Conservation (phyloP, 2,329 filamentous ascomycete genomes). For the Aspergillus sp. region DNA sequence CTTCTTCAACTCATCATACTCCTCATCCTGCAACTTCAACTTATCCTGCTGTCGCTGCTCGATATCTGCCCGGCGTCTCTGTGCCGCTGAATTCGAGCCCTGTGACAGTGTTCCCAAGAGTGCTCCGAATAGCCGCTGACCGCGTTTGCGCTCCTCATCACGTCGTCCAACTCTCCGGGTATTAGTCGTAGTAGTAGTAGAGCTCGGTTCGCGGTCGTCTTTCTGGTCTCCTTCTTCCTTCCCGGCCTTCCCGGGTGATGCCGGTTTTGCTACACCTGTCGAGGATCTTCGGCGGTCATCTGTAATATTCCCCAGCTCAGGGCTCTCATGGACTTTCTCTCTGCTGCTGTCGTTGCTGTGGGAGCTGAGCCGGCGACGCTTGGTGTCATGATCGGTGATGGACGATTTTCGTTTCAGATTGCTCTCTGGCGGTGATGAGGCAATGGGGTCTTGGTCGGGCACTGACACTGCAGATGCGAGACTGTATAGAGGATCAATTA, state of each 20-base stretch:
- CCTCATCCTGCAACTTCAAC: conserved; percentile 65
- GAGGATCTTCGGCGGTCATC: conserved; percentile 15
- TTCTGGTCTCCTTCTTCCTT: conserved; percentile 10
- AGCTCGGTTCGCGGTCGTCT: conserved; percentile 10
- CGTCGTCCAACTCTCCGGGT: conserved; percentile 25
- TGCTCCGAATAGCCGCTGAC: conserved; percentile 77
- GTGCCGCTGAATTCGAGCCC: conserved; percentile 53
- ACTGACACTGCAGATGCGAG: conserved; percentile 49
- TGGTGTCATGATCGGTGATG: conserved; percentile 39
- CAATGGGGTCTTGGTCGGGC: conserved; percentile 34
- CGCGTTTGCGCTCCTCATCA: conserved; percentile 74
- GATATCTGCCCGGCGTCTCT: conserved; percentile 67
- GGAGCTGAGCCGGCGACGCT: conserved; percentile 45
- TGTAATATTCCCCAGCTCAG: conserved; percentile 5
- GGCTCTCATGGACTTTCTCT: conserved; percentile 1
- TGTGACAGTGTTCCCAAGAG: conserved; percentile 71
- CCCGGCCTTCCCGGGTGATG: neutral
- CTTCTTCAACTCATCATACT: conserved; percentile 59
- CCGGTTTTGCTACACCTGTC: conserved; percentile 2
- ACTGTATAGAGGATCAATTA: conserved; percentile 17
- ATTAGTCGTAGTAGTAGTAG: too few species aligned
- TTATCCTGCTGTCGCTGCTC: conserved; percentile 74
- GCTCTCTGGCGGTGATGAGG: conserved; percentile 24
- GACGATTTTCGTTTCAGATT: conserved; percentile 50
- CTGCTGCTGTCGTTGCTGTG: conserved; percentile 11